phyloP scores from a whole-genome alignment of 768 basidiomycete species.

The Leucosporidium yakuticum region DNA sequence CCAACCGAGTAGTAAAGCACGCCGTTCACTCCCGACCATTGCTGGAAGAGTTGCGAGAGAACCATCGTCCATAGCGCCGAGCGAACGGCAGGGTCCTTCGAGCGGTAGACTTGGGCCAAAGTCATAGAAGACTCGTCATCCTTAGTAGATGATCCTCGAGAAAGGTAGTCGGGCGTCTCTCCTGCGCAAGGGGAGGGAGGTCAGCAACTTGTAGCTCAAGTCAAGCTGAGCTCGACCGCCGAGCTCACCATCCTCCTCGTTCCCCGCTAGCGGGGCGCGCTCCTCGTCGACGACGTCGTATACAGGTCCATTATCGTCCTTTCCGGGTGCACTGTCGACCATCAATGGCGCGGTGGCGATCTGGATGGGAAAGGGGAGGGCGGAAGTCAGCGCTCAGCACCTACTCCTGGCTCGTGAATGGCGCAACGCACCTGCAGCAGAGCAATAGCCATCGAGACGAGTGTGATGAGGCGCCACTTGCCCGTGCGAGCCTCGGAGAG shows the following conservation, averaged over 20 bases:
- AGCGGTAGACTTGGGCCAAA: conserved; percentile 11
- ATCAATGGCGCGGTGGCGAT: conserved; percentile 8
- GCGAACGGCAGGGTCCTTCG: conserved; percentile 44
- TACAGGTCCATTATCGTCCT: background rate
- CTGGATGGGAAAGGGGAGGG: background rate
- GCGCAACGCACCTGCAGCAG: conserved; percentile 11
- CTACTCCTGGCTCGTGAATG: no score
- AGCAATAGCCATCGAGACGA: conserved; percentile 23
- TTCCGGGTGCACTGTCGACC: conserved; percentile 6
- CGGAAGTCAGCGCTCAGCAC: no score
- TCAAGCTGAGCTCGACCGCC: background rate
- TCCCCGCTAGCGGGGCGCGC: conserved; percentile 6
- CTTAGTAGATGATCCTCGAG: background rate
- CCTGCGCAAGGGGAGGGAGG: background rate
- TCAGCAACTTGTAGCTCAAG: background rate
- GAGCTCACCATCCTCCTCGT: background rate
- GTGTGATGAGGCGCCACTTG: conserved; percentile 28
- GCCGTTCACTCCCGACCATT: conserved; percentile 59
- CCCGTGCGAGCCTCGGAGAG: conserved; percentile 9
- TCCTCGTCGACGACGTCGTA: conserved; percentile 19
- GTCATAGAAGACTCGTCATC: background rate
- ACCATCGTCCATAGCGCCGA: conserved; percentile 61
- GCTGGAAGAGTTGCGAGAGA: conserved; percentile 69
- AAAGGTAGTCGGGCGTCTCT: no score
- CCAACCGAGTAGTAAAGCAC: background rate